phyloP scores from a whole-genome alignment of 2,329 filamentous ascomycete species.

The Pseudogymnoascus sp. region DNA sequence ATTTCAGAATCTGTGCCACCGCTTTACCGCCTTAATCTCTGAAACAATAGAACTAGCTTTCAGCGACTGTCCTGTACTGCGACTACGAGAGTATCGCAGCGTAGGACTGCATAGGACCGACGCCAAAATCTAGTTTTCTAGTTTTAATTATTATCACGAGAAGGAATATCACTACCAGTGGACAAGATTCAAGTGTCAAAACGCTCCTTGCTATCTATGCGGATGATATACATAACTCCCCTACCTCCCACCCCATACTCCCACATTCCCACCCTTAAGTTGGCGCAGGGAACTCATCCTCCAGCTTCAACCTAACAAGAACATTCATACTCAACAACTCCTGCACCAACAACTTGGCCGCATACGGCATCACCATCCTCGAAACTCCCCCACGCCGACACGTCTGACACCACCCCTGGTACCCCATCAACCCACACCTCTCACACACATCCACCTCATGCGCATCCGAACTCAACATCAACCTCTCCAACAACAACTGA shows the following conservation, averaged over 20 bases:
- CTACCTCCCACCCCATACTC: neutral
- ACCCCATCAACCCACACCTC: constrained; percentile 88
- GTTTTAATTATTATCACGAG: no score
- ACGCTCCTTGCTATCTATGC: constrained; percentile 6
- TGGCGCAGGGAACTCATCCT: constrained; percentile 73
- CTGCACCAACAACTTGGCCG: constrained; percentile 90
- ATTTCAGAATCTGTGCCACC: no score
- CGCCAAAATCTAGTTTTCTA: no score
- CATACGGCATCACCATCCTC: constrained; percentile 95
- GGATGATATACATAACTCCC: constrained; percentile 2
- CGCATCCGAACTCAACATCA: constrained; percentile 91
- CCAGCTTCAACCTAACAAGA: constrained; percentile 80
- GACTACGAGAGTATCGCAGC: no score
- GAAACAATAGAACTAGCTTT: no score
- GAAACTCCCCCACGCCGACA: constrained; percentile 70
- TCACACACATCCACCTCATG: constrained; percentile 92
- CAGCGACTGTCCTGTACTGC: no score
- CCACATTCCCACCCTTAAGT: neutral
- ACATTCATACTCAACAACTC: constrained; percentile 98
- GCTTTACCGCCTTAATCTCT: no score
- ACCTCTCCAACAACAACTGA: constrained; percentile 80
- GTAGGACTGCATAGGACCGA: no score
- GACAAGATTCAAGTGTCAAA: neutral
- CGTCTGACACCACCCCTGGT: constrained; percentile 87
- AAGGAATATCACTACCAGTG: neutral